Evolutionary conservation across 768 basidiomycete species (phyloP), one percentile per base, ranked within the genome.

Genomic region (Hortiboletus campestris): DNA sequence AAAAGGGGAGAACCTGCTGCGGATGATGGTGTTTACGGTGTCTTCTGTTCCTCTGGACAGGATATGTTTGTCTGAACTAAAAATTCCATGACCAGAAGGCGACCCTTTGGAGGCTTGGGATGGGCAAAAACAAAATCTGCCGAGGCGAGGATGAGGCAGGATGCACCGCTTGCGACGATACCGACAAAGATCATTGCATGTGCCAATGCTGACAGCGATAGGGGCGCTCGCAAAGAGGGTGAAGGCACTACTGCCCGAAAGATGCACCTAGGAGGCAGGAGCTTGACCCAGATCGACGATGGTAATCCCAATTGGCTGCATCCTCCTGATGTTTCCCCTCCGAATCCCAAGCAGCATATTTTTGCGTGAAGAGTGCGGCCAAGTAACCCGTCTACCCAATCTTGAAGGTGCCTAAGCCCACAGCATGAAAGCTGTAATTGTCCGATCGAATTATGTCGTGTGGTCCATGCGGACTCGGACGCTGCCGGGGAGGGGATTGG

Each of bases 391-490:
- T 25, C 25, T 25, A 2, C 25, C 25, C 2, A 25, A n/a, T n/a
- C n/a, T n/a, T 63, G 68, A 56, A 75, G 77, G 59, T 89, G 68
- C 69, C 87, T 78, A 43, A 92, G 72, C 25, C 84, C 58, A 90
- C 85, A 0, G 88, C 83, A 55, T 89, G 84, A 70, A 81, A 92
- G 64, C 89, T 91, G 46, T 88, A n/a, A 12, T 57, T 61, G 6
- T 70, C 58, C 3, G 64, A 25, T 25, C 25, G 25, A 25, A 25
- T 25, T 6, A 29, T 4, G 43, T n/a, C 16, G 13, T 32, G 4
- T 29, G 14, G 32, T 68, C 59, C 8, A 45, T 49, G 16, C 60
- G 39, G 36, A 25, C 25, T 25, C 6, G 25, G 25, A 25, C 25
- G 25, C 25, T 54, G 35, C 16, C 55, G 45, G 57, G 62, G 10